Base-by-base conservation (phyloP, 2,329 filamentous ascomycete genomes). In the Colletotrichum sp. region DNA sequence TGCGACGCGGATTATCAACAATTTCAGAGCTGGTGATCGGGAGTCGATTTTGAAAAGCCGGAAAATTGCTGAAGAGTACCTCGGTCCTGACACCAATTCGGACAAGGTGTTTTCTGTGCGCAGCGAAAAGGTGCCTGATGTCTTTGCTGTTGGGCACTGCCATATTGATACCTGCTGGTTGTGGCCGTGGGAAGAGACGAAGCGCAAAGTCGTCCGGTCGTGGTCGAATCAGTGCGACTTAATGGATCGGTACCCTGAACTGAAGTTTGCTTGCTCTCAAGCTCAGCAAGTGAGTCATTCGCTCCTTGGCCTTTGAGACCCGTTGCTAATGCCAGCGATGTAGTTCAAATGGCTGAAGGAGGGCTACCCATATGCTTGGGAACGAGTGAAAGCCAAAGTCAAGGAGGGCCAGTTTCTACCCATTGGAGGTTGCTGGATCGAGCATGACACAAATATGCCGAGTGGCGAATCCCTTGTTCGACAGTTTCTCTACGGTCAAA, bases 151-250 rank as follows among this genome's bases (percentile, higher is more conserved):
- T 67, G 92, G 92, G 3, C 91, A 94, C 79, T 94, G 92, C 78
- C 92, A 94, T 80, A 94, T 94, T 77, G 92, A 94, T 80, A 93
- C 91, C 0, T 94, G 92, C 81, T 94, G 92, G 92, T 84, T 94
- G 21, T 94, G 92, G 92, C 92, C 92, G 0, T 94, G 91, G 86
- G 92, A 90, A 5, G 92, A 94, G 84, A 94, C 92, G 0, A 93
- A 93, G 84, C 90, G 92, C 66, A 94, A 94, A 83, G 89, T 94
- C 39, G 92, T 90, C 16, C 87, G 92, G n/a, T 93, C 92, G 4
- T 94, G 92, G 92, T 92, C 91, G 1, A 94, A 91, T 77, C 92
- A 94, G 81, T 93, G 92, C 82, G 91, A 94, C 76, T 83, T 94
- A 72, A 90, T 94, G 84, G 92, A 94, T 76, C 87, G 92, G 8